A percentile compares a stretch with the other conserved stretches of the same genome.
phyloP scores from a whole-genome alignment of 2,329 filamentous ascomycete species.

The Harringtonia lauricola region DNA sequence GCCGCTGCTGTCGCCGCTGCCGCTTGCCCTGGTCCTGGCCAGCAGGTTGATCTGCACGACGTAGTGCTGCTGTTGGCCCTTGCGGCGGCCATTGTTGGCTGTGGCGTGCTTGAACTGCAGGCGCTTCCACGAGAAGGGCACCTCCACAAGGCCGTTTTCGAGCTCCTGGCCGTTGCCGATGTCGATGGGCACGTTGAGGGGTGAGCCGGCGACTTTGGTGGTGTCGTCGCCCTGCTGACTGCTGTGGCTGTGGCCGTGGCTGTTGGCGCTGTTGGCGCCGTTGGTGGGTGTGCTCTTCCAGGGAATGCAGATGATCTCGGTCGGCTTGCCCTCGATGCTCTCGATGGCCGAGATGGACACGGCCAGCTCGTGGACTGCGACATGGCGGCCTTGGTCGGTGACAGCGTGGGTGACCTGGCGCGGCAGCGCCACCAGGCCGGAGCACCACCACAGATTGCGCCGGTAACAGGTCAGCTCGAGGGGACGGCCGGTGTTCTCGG shows the following conservation, averaged over 20 bases:
- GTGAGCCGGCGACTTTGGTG: constrained; percentile 36
- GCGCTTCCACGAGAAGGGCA: constrained; percentile 86
- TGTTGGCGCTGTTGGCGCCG: neutral
- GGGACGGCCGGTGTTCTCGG: constrained; percentile 43
- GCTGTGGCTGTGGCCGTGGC: constrained; percentile 23
- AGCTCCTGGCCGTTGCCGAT: constrained; percentile 52
- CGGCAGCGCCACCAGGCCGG: constrained; percentile 75
- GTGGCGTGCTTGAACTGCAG: constrained; percentile 94
- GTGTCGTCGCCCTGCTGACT: constrained; percentile 24
- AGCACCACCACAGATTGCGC: constrained; percentile 90
- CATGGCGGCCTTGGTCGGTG: constrained; percentile 65
- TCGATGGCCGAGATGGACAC: constrained; percentile 78
- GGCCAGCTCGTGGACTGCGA: constrained; percentile 67
- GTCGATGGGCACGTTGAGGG: constrained; percentile 44
- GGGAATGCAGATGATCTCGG: constrained; percentile 92
- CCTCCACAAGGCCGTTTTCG: constrained; percentile 60
- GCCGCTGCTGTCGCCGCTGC: neutral
- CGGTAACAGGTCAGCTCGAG: constrained; percentile 90
- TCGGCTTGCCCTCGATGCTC: constrained; percentile 81
- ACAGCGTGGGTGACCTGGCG: constrained; percentile 56
- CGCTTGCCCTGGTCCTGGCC: constrained; percentile 27
- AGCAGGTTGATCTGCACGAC: constrained; percentile 76
- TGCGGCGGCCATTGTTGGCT: constrained; percentile 87
- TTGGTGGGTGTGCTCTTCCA: constrained; percentile 69
- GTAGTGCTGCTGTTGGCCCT: constrained; percentile 93